A percentile compares a stretch with the other conserved stretches of the same genome.
phyloP scores from a whole-genome alignment of 129 eudicot species.

The Smallanthus sonchifolius region DNA sequence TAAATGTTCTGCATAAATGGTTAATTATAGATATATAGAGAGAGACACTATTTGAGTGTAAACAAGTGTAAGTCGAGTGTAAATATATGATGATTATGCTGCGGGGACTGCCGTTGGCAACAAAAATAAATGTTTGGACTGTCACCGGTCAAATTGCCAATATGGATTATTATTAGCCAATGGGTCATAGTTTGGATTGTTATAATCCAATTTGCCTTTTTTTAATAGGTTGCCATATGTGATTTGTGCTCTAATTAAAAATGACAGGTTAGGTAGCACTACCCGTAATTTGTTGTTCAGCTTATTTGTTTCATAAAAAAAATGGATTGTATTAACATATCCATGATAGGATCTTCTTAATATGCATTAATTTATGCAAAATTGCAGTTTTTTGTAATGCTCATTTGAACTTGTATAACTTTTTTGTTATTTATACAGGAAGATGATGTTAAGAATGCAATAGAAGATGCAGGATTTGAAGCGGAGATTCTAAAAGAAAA shows the following conservation, averaged over 20 bases:
- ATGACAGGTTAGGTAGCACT: neutral
- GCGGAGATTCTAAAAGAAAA: constrained; percentile 78
- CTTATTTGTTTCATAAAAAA: neutral
- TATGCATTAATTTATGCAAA: neutral
- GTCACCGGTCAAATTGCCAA: too few relatives aligned
- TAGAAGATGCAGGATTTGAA: constrained; percentile 99
- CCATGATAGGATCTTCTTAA: neutral
- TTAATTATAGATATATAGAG: too few relatives aligned
- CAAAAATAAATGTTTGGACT: too few relatives aligned
- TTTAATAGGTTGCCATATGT: neutral
- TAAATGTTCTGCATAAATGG: too few relatives aligned
- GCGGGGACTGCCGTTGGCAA: too few relatives aligned
- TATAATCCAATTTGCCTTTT: too few relatives aligned
- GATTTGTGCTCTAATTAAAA: neutral
- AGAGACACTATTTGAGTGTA: too few relatives aligned
- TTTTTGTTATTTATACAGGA: constrained; percentile 49
- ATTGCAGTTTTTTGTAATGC: neutral
- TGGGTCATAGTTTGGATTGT: too few relatives aligned
- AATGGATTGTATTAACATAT: too few relatives aligned
- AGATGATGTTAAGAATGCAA: constrained; percentile 81
- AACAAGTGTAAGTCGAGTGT: too few relatives aligned
- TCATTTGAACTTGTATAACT: neutral
- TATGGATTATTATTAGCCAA: too few relatives aligned
- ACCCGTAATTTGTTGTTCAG: neutral
- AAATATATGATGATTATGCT: too few relatives aligned